These are phyloP conservation scores for Metschnikowia gelsemii DNA, from an alignment of 805 yeast species.

Conservation along the genomic window DNA sequence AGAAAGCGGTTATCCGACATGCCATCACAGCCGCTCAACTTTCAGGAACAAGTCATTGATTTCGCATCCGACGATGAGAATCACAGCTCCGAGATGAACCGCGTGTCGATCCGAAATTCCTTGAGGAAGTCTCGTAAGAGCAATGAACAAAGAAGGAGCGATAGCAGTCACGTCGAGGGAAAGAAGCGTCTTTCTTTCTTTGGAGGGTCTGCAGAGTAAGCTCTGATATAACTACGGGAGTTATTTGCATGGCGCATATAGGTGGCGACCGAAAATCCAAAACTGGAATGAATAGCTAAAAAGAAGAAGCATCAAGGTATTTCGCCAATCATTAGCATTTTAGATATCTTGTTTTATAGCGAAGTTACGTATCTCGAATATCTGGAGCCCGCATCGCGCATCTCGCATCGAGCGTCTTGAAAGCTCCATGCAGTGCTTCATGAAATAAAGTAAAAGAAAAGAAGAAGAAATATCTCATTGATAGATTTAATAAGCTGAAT, in stretches of 20 bases:
- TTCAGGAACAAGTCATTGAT: conserved; percentile 46
- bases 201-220: conserved; percentile 15
- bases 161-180: conserved; percentile 24
- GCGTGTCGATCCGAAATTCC: conserved; percentile 41
- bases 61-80: conserved; percentile 48
- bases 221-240: no score
- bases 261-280: no score
- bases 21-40: conserved; percentile 30
- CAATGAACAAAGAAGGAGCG: conserved; percentile 32
- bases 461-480: not conserved
- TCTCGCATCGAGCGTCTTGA: conserved; percentile 2
- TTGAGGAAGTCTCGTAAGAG: conserved; percentile 32
- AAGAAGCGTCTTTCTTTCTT: conserved; percentile 28
- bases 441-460: not conserved
- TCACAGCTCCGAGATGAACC: conserved; percentile 36
- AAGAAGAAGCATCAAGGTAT: no score
- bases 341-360: not conserved
- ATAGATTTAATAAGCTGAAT: not conserved
- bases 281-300: no score
- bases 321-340: conserved; percentile 1
- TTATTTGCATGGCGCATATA: no score
- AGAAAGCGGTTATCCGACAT: conserved; percentile 33
- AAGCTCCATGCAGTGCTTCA: conserved; percentile 1
- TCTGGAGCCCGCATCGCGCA: conserved; percentile 7
- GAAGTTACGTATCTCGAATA: not conserved